Conservation (phyloP, 306 rosid genomes). For the Astragalus membranaceus region DNA sequence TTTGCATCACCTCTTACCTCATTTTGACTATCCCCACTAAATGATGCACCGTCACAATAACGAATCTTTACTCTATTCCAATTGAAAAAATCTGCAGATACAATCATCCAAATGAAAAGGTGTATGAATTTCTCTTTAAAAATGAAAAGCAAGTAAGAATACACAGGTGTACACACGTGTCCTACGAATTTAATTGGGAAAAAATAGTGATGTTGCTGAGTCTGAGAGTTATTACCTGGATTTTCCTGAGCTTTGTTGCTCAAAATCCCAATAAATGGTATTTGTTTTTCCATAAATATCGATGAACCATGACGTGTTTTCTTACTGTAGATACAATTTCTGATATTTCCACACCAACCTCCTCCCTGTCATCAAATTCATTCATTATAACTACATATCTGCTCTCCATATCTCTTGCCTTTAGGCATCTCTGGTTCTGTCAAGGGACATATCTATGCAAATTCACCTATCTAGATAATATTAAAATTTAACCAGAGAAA, state of each 20-base stretch:
- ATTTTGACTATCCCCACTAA: slow-evolving; percentile 62
- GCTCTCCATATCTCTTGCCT: no score
- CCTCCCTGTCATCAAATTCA: slow-evolving; percentile 54
- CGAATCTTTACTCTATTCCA: slow-evolving; percentile 86
- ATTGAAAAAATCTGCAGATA: slow-evolving; percentile 65
- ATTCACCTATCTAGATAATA: no score
- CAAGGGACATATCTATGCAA: no score
- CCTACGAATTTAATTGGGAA: not conserved
- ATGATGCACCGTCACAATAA: slow-evolving; percentile 93
- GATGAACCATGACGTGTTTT: slow-evolving; percentile 87
- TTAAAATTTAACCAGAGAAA: no score
- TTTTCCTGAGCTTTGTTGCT: slow-evolving; percentile 68
- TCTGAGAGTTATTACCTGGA: slow-evolving; percentile 44
- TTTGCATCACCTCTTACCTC: slow-evolving; percentile 32
- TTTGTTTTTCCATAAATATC: slow-evolving; percentile 59
- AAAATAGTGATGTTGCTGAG: not conserved
- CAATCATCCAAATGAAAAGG: slow-evolving; percentile 5
- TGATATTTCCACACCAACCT: slow-evolving; percentile 77
- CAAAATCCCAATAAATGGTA: slow-evolving; percentile 72
- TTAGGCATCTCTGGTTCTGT: no score
- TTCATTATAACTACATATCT: no score
- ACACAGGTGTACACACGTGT: not conserved
- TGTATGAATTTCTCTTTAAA: not conserved
- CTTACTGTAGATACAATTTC: slow-evolving; percentile 62
- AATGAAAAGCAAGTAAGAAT: not conserved